A percentile compares a stretch with the other conserved stretches of the same genome.
These are phyloP conservation scores for Yarrowia divulgata DNA, from an alignment of 805 yeast genomes.

Conservation along the genomic window DNA sequence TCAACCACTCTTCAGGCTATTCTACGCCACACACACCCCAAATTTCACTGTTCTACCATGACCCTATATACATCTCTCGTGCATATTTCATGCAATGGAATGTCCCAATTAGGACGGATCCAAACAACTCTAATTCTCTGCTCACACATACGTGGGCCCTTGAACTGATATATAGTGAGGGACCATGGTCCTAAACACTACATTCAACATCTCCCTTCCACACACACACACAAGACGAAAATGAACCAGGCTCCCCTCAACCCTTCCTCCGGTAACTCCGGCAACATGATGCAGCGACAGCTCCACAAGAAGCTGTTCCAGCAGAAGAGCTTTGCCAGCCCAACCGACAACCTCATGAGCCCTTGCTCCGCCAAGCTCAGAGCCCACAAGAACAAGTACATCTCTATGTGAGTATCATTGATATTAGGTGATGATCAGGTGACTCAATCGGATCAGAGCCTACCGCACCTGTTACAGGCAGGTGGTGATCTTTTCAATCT, in stretches of 20 bases:
- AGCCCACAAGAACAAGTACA: constrained; percentile 57
- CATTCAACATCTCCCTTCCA: background rate
- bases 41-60: background rate
- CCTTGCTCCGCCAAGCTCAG: constrained; percentile 65
- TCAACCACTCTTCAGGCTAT: no score
- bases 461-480: no score
- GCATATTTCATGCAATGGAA: background rate
- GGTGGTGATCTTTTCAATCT: no score
- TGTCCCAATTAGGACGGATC: constrained; percentile 17
- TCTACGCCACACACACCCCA: background rate
- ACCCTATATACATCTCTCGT: constrained; percentile 6
- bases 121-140: constrained; percentile 16
- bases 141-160: constrained; percentile 15
- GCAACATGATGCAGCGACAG: constrained; percentile 39
- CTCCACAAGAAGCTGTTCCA: constrained; percentile 31
- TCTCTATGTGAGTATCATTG: constrained; percentile 50
- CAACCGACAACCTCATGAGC: constrained; percentile 65
- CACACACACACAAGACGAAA: constrained; percentile 17
- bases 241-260: constrained; percentile 38
- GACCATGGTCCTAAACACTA: background rate
- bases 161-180: constrained; percentile 31
- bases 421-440: no score
- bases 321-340: constrained; percentile 54
- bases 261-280: constrained; percentile 33
- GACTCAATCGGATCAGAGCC: no score